Base-by-base conservation (phyloP, 2,329 filamentous ascomycete genomes). In the Grosmannia clavigera region DNA sequence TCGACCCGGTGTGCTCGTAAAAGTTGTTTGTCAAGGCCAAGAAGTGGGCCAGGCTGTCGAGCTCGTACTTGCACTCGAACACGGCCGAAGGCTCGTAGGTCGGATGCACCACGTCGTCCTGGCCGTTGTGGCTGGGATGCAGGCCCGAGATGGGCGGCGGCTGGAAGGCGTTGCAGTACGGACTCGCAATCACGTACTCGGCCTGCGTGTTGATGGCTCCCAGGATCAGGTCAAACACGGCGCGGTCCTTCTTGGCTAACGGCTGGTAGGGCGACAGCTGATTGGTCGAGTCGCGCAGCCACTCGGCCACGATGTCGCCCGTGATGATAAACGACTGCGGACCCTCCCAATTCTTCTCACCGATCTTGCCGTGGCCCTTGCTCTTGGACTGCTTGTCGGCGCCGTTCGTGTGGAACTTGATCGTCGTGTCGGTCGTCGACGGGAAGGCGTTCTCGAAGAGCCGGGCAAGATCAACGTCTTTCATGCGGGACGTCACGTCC, bases 21-120 rank as follows among this genome's bases (percentile, higher is more conserved):
- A 95, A 97, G 66, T 96, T 85, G 67, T 96, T 96, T 22, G 81
- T 83, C 2, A 99, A 75, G 0, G 88, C 84, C 6, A 99, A 80
- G 71, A 99, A 99, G 69, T 95, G 87, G 0, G 92, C 94, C 0
- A 99, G 79, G 10, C 92, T 96, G 74, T 99, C 94, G 27, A 99
- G 84, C 75, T 99, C 94, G 73, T 97, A 99, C 74, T 99, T 99
- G 82, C 94, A 99, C 73, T 99, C 94, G 65, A 96, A 99, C 3
- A 99, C 94, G 56, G 85, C 82, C 0, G 79, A 82, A 0, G 87
- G 87, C 68, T 97, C 91, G 69, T 95, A 97, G 0, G 79, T 78
- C 0, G 94, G 94, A 67, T 96, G 90, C 0, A 99, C 94, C 10
- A 70, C 73, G 68, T 99, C 94, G 25, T 86, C 81, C 70, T 96